Percentiles rank a stretch among this genome's conserved stretches.
Conservation (phyloP, 768 basidiomycete species). For the Trametes cinnabarina region DNA sequence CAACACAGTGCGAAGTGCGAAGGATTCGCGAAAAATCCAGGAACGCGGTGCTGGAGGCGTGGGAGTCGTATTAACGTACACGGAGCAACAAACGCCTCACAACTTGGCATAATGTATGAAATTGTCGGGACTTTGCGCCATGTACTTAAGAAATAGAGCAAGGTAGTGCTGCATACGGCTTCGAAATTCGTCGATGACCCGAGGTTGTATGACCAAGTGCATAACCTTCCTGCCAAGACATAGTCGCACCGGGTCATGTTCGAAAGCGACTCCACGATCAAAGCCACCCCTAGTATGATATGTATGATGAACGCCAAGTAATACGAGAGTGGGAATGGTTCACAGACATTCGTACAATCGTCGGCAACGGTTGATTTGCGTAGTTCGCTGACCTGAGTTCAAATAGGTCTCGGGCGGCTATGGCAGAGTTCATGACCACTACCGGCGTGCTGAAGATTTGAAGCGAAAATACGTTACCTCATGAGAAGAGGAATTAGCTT, state of each 20-base stretch:
- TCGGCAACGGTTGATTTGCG: slow-evolving; percentile 18
- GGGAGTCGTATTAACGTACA: too few species aligned
- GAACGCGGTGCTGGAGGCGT: too few species aligned
- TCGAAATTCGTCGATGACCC: neutral
- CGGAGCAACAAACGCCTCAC: too few species aligned
- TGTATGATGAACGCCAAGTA: too few species aligned
- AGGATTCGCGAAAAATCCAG: too few species aligned
- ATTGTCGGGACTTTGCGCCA: slow-evolving; percentile 48
- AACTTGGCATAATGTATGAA: slow-evolving; percentile 36
- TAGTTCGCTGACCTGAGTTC: slow-evolving; percentile 31
- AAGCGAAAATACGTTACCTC: slow-evolving; percentile 20
- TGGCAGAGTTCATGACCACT: slow-evolving; percentile 29
- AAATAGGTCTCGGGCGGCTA: slow-evolving; percentile 30
- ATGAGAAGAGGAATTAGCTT: neutral
- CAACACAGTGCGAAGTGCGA: too few species aligned
- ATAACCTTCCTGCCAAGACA: slow-evolving; percentile 5
- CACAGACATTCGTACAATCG: slow-evolving; percentile 4
- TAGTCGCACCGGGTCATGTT: slow-evolving; percentile 3
- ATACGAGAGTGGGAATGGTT: too few species aligned
- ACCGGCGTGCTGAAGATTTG: slow-evolving; percentile 22
- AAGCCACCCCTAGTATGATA: neutral
- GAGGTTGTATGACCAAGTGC: neutral
- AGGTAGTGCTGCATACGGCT: neutral
- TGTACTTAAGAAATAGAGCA: neutral
- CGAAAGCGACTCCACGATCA: slow-evolving; percentile 10